Evolutionary conservation across 441 rosid species (phyloP), one percentile per base, ranked within the genome.

Genomic region (Populus trichocarpa): DNA sequence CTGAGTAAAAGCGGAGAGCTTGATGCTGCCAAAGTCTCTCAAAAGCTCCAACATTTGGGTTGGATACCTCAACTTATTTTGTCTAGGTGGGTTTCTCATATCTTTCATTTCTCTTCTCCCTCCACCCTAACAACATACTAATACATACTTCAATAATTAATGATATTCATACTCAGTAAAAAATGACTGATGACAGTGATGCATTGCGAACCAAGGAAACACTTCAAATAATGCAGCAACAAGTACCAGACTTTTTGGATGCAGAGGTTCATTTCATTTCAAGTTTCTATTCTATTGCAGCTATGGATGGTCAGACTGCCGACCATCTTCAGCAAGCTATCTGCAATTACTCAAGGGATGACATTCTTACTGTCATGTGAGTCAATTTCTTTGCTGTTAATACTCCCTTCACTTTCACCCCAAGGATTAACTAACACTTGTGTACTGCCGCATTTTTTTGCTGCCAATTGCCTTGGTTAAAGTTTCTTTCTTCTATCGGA

Each of bases 231-330:
- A 96, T 96, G 99, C 99, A 93, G 89, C 90, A 88, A 23, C 89
- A 85, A 32, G 93, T 90, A 2, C 84, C 76, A 53, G 90, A 79
- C 63, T 87, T 96, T 74, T 72, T 86, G 84, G 93, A 89, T 73
- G 94, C 98, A 4, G 89, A 90, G 82, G 87, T 90, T 74, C 92
- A 90, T 85, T 92, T 91, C 81, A 84, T 96, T 72, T 91, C 99
- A 0, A 96, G 98, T 86, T 96, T 93, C 83, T 96, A 96, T 86
- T 96, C 98, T 67, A 84, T 93, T 74, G 96, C 99, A 6, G 97
- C 98, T 32, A 89, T 96, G 99, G 97, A 96, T 77, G 99, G 99
- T 40, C 99, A 96, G 83, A 96, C 99, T 9, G 98, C 98, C 1
- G 93, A 89, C 11, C 98, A 91, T 81, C 93, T 96, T 77, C 97